Conservation (phyloP, 257 asterid genomes). For the Nicotiana otophora region DNA sequence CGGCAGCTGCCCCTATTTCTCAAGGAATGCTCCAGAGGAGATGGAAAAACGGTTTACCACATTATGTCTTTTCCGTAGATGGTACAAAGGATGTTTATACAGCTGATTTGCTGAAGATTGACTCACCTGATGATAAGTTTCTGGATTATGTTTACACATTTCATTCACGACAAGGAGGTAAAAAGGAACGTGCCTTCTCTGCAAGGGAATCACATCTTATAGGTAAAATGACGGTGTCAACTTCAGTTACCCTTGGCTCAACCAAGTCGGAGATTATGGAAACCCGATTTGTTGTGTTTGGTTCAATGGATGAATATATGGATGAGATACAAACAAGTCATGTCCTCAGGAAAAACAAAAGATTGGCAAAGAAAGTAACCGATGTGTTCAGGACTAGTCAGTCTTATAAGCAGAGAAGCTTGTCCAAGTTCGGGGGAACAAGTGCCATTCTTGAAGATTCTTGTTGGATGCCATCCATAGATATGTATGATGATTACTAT, state of each 20-base stretch:
- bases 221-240: conserved; percentile 75
- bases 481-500: conserved; percentile 17
- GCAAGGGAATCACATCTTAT: conserved; percentile 34
- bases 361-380: conserved; percentile 43
- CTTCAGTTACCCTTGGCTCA: conserved; percentile 44
- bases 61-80: conserved; percentile 58
- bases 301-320: conserved; percentile 25
- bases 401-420: conserved; percentile 35
- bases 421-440: conserved; percentile 36
- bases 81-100: conserved; percentile 60
- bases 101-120: conserved; percentile 39
- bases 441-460: conserved; percentile 38
- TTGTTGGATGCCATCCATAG: conserved; percentile 39
- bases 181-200: conserved; percentile 33
- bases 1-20: conserved; percentile 31
- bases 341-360: conserved; percentile 34
- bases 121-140: conserved; percentile 38
- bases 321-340: conserved; percentile 34
- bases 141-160: conserved; percentile 67
- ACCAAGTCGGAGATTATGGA: conserved; percentile 48
- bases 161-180: conserved; percentile 37
- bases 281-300: conserved; percentile 57
- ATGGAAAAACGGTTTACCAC: conserved; percentile 66
- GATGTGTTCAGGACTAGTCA: conserved; percentile 46
- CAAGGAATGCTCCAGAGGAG: conserved; percentile 82